A percentile compares a stretch with the other conserved stretches of the same genome.
These are phyloP conservation scores for Calonectria honghensis DNA, from an alignment of 2,329 filamentous ascomycete species.

Conservation along the genomic window DNA sequence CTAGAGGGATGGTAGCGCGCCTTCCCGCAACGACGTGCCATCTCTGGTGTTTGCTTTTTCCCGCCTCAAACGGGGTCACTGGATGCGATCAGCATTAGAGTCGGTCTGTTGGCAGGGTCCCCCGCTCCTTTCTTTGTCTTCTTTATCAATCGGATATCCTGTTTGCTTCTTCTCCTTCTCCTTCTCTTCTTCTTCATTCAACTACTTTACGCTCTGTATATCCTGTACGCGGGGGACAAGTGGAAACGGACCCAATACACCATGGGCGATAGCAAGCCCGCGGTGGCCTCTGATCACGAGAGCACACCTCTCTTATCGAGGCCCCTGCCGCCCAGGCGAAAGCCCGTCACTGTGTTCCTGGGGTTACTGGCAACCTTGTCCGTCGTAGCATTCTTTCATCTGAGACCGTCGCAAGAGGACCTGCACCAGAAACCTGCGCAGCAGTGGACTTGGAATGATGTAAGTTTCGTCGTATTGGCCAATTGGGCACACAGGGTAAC, in stretches of 20 bases:
- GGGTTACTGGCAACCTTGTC: slow-evolving; percentile 48
- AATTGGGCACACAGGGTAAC: background rate
- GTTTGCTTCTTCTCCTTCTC: background rate
- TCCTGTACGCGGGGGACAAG: background rate
- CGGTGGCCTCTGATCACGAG: slow-evolving; percentile 22
- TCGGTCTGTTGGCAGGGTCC: slow-evolving; percentile 11
- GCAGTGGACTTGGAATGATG: slow-evolving; percentile 56
- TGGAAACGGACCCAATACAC: background rate
- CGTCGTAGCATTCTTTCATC: slow-evolving; percentile 49
- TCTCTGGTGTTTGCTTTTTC: slow-evolving; percentile 37
- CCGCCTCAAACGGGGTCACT: slow-evolving; percentile 9
- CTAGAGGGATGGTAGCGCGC: slow-evolving; percentile 21
- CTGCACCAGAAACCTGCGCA: slow-evolving; percentile 21
- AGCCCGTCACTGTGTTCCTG: slow-evolving; percentile 36
- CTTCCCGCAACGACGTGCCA: slow-evolving; percentile 1
- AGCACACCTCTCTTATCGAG: slow-evolving; percentile 42
- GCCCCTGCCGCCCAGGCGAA: slow-evolving; percentile 30
- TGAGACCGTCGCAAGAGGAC: slow-evolving; percentile 36
- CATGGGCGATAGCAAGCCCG: slow-evolving; percentile 48
- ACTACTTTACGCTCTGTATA: background rate
- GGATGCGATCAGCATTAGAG: slow-evolving; percentile 11
- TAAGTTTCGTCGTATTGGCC: slow-evolving; percentile 48
- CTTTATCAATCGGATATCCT: background rate
- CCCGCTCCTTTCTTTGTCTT: slow-evolving; percentile 3
- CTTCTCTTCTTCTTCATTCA: background rate